Percentiles rank a stretch among this genome's conserved stretches.
Evolutionary conservation across 768 basidiomycete genomes (phyloP).

Genomic region (Trametes meyenii): DNA sequence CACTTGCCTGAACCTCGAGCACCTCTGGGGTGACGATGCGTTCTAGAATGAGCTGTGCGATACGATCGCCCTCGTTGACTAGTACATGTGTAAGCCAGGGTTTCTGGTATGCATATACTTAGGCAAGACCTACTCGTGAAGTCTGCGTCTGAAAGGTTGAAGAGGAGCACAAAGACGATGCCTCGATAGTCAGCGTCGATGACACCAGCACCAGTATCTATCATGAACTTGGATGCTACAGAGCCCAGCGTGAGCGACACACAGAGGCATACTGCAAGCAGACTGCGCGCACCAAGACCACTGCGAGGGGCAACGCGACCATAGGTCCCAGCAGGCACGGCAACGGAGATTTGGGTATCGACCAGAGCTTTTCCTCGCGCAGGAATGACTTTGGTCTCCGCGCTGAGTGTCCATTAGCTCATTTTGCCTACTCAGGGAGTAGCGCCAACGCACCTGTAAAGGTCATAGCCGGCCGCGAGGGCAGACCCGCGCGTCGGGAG

Average conservation of each 20-base stretch:
- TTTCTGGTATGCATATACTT: neutral
- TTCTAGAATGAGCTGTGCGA: constrained; percentile 95
- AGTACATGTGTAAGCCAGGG: constrained; percentile 4
- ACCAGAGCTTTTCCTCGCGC: constrained; percentile 91
- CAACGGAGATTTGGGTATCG: constrained; percentile 90
- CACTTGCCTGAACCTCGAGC: constrained; percentile 79
- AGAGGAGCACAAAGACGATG: constrained; percentile 85
- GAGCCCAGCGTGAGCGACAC: neutral
- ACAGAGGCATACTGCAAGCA: neutral
- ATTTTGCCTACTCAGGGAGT: neutral
- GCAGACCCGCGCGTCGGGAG: constrained; percentile 86
- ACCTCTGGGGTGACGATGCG: constrained; percentile 85
- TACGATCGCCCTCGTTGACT: constrained; percentile 94
- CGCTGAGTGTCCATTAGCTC: constrained; percentile 47
- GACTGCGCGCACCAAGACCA: constrained; percentile 73
- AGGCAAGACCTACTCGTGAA: constrained; percentile 64
- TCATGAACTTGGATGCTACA: constrained; percentile 94
- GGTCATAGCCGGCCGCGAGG: constrained; percentile 91
- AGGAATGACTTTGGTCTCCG: constrained; percentile 82
- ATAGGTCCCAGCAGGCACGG: constrained; percentile 91
- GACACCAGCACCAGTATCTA: constrained; percentile 97
- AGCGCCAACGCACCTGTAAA: constrained; percentile 71
- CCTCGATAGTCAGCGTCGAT: constrained; percentile 97
- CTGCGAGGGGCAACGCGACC: constrained; percentile 96
- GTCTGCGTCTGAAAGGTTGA: constrained; percentile 89